Percentiles rank a stretch among this genome's conserved stretches.
These are phyloP conservation scores for Stylosanthes scabra DNA, from an alignment of 331 rosid species.

Conservation along the genomic window DNA sequence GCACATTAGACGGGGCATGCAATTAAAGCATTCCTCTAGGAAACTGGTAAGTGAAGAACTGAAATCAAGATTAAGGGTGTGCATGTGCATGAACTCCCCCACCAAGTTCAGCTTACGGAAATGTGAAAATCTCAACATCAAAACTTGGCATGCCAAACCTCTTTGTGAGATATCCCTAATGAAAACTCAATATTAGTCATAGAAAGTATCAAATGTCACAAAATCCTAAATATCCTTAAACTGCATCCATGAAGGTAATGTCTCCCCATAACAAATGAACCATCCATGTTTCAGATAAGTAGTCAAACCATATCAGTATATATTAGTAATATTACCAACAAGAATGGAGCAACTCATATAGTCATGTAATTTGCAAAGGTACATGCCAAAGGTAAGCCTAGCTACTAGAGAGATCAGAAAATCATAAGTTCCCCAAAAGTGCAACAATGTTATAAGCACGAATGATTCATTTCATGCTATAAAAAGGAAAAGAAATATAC, in stretches of 20 bases:
- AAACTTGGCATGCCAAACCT: constrained; percentile 81
- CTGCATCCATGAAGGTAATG: constrained; percentile 26
- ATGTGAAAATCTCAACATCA: constrained; percentile 64
- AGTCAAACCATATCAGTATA: constrained; percentile 18
- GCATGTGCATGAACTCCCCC: constrained; percentile 68
- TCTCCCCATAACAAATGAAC: constrained; percentile 40
- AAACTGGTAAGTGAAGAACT: constrained; percentile 68
- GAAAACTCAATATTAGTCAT: constrained; percentile 42
- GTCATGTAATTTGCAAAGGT: constrained; percentile 9
- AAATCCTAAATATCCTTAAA: constrained; percentile 28
- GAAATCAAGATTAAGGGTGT: constrained; percentile 80
- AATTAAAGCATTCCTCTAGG: constrained; percentile 68
- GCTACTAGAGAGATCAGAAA: constrained; percentile 23
- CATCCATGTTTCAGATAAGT: constrained; percentile 25
- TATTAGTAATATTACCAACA: constrained; percentile 13
- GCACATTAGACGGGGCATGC: constrained; percentile 78
- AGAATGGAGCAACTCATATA: constrained; percentile 28
- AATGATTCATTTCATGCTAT: constrained; percentile 1
- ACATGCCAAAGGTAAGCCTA: constrained; percentile 15
- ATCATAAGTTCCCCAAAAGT: constrained; percentile 9
- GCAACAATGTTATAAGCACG: constrained; percentile 11
- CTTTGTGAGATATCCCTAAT: constrained; percentile 69
- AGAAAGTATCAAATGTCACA: constrained; percentile 20
- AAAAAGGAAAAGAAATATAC: not conserved
- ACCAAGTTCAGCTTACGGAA: constrained; percentile 72